phyloP scores from a whole-genome alignment of 352 stramenopile genomes.

The Phytophthora hybrid region DNA sequence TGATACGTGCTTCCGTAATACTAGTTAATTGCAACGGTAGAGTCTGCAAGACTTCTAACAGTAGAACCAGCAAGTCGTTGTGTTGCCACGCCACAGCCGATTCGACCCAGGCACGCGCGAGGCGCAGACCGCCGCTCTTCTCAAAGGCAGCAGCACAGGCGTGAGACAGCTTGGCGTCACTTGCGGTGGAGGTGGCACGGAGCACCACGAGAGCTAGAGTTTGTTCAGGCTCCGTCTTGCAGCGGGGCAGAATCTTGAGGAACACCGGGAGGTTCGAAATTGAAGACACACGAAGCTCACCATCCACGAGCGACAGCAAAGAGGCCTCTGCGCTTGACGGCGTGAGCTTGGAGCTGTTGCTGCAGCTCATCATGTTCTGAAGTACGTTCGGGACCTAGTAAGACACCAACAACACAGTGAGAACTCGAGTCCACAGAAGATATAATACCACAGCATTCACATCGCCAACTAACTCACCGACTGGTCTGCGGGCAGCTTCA shows the following conservation, averaged over 20 bases:
- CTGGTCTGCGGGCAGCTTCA: constrained; percentile 37
- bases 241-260: constrained; percentile 61
- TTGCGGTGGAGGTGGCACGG: constrained; percentile 67
- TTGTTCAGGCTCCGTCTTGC: constrained; percentile 77
- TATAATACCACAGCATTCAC: neutral
- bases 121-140: constrained; percentile 73
- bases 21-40: constrained; percentile 85
- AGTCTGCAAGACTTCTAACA: constrained; percentile 84
- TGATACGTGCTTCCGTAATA: constrained; percentile 90
- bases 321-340: constrained; percentile 52
- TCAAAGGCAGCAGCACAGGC: constrained; percentile 74
- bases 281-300: constrained; percentile 58
- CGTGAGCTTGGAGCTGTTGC: constrained; percentile 33
- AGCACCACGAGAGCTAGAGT: constrained; percentile 77
- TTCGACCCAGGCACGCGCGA: constrained; percentile 83
- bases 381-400: constrained; percentile 47
- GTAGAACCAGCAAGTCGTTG: constrained; percentile 79
- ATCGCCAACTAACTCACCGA: constrained; percentile 24
- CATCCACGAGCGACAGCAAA: constrained; percentile 68
- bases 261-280: constrained; percentile 63
- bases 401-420: constrained; percentile 13
- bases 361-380: constrained; percentile 44
- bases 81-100: constrained; percentile 83
- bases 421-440: constrained; percentile 2
- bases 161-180: constrained; percentile 62